Conservation (phyloP, 2,329 filamentous ascomycete genomes). For the Clarireedia homoeocarpa region DNA sequence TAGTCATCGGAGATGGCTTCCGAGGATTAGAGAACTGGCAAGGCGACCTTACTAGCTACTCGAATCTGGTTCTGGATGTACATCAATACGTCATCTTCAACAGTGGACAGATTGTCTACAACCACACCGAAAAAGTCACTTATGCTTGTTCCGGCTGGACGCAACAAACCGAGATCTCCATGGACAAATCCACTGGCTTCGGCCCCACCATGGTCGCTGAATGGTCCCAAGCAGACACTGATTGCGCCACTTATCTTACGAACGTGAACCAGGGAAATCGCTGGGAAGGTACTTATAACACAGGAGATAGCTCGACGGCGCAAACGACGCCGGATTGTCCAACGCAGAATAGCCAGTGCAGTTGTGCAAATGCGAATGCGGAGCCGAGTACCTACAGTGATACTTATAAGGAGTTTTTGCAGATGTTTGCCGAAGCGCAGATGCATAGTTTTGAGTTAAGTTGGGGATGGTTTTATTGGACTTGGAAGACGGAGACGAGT, state of each 20-base stretch:
- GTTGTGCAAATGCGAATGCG: conserved; percentile 69
- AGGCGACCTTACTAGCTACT: conserved; percentile 63
- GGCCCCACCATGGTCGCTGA: conserved; percentile 93
- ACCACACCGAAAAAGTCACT: conserved; percentile 74
- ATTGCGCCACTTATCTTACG: conserved; percentile 81
- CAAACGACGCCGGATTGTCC: conserved; percentile 71
- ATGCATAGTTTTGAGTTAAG: conserved; percentile 91
- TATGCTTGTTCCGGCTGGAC: conserved; percentile 89
- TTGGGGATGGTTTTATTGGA: conserved; percentile 99
- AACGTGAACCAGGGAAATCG: conserved; percentile 82
- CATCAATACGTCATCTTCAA: conserved; percentile 99
- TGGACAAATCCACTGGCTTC: conserved; percentile 70
- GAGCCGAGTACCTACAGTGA: conserved; percentile 58
- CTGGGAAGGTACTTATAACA: conserved; percentile 82
- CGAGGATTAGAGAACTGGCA: conserved; percentile 88
- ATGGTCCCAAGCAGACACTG: conserved; percentile 96
- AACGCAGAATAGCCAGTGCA: conserved; percentile 56
- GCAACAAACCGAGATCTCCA: conserved; percentile 63
- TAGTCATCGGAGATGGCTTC: conserved; percentile 94
- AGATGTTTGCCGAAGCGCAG: conserved; percentile 89
- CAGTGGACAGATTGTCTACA: conserved; percentile 70
- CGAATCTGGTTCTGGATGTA: conserved; percentile 81
- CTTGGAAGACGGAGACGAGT: conserved; percentile 82
- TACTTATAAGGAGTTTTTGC: conserved; percentile 76
- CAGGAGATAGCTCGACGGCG: conserved; percentile 45